phyloP scores from a whole-genome alignment of 306 rosid genomes.

The Rosa chinensis region DNA sequence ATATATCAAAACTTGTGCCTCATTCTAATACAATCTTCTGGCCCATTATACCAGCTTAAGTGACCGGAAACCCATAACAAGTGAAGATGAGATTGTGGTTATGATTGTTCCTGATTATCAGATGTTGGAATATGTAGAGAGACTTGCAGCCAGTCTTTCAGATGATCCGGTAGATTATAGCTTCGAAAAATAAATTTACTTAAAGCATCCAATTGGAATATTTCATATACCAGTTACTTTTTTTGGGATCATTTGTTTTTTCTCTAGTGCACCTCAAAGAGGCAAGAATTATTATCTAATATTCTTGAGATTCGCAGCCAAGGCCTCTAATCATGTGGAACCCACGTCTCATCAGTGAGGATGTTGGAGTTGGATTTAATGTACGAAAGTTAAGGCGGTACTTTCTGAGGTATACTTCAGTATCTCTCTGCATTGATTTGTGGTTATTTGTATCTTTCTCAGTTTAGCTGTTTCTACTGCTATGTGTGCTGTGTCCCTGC shows the following conservation, averaged over 20 bases:
- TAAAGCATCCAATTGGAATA: background rate
- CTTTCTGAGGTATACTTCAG: conserved; percentile 65
- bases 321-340: conserved; percentile 98
- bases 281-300: background rate
- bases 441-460: conserved; percentile 11
- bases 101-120: conserved; percentile 96
- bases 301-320: conserved; percentile 53
- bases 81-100: conserved; percentile 89
- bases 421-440: conserved; percentile 12
- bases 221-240: background rate
- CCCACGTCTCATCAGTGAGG: conserved; percentile 86
- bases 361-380: conserved; percentile 93
- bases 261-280: background rate
- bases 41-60: conserved; percentile 63
- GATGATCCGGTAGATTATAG: conserved; percentile 65
- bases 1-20: background rate
- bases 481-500: background rate
- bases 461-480: background rate
- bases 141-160: conserved; percentile 76
- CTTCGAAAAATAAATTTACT: background rate
- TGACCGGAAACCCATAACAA: conserved; percentile 76
- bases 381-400: conserved; percentile 66
- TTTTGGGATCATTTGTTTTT: background rate
- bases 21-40: conserved; percentile 12
- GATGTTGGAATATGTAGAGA: conserved; percentile 88